Conservation (phyloP, 2,329 filamentous ascomycete genomes). For the Paraphoma sp. region DNA sequence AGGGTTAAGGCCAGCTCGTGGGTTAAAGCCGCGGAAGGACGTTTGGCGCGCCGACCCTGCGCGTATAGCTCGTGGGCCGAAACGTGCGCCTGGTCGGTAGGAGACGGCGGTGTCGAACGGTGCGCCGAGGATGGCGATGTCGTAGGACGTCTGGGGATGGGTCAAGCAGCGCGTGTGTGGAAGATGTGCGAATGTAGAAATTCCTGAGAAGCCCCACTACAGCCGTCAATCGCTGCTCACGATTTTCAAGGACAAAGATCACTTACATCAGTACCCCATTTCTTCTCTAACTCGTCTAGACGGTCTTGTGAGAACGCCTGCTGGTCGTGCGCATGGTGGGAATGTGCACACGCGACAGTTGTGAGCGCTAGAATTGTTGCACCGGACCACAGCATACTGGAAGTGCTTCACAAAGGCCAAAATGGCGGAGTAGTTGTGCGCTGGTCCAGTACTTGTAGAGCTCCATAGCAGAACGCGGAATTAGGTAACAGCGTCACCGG, state of each 20-base stretch:
- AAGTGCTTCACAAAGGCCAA: background rate
- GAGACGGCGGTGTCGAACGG: constrained; percentile 59
- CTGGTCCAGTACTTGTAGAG: constrained; percentile 1
- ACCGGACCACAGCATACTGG: constrained; percentile 27
- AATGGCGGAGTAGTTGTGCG: background rate
- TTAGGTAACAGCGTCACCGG: constrained; percentile 34
- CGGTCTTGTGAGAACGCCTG: constrained; percentile 37
- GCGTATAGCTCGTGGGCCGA: constrained; percentile 87
- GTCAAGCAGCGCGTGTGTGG: constrained; percentile 57
- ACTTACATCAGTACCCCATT: constrained; percentile 52
- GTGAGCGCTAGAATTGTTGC: constrained; percentile 19
- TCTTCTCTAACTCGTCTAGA: constrained; percentile 43
- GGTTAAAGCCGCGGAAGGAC: constrained; percentile 80
- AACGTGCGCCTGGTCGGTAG: constrained; percentile 63
- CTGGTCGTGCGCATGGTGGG: constrained; percentile 36
- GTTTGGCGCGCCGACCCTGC: constrained; percentile 83
- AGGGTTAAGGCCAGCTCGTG: constrained; percentile 81
- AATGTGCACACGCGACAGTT: constrained; percentile 30
- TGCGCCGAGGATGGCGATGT: constrained; percentile 58
- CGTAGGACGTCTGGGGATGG: constrained; percentile 51
- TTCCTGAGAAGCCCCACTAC: constrained; percentile 73
- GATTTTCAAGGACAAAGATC: background rate
- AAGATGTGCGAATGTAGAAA: constrained; percentile 63
- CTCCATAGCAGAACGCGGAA: constrained; percentile 22
- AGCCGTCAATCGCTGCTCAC: constrained; percentile 9